Evolutionary conservation across 441 rosid species (phyloP).

Genomic region (Croton laevigatus): DNA sequence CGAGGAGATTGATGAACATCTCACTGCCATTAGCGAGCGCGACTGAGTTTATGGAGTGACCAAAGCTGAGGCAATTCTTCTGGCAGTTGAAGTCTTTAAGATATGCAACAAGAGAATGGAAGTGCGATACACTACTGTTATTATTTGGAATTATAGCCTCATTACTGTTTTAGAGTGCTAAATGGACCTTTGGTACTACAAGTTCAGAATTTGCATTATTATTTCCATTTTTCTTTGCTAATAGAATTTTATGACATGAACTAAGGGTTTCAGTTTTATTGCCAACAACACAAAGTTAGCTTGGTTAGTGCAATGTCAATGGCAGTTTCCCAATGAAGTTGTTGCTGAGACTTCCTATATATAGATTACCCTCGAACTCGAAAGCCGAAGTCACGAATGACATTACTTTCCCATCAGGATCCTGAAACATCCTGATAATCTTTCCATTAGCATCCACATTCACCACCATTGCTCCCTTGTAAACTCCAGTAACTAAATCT

Average conservation of each 20-base stretch:
- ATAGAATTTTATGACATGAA: not conserved
- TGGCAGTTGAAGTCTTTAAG: slow-evolving; percentile 6
- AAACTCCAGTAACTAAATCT: not conserved
- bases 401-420: slow-evolving; percentile 41
- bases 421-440: slow-evolving; percentile 36
- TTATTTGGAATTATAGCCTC: not conserved
- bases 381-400: slow-evolving; percentile 47
- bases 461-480: slow-evolving; percentile 29
- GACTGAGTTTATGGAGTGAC: slow-evolving; percentile 29
- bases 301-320: slow-evolving; percentile 9
- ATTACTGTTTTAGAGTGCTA: not conserved
- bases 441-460: slow-evolving; percentile 45
- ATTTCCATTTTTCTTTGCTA: not conserved
- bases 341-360: slow-evolving; percentile 44
- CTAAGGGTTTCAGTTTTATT: not conserved
- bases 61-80: not conserved
- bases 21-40: slow-evolving; percentile 91
- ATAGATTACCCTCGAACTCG: slow-evolving; percentile 48
- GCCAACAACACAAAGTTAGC: not conserved
- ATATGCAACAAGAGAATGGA: not conserved
- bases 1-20: slow-evolving; percentile 85
- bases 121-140: not conserved
- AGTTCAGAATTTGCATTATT: not conserved
- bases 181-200: not conserved
- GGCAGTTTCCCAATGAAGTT: slow-evolving; percentile 47